Evolutionary conservation across 805 yeast genomes (phyloP).

Genomic region (Yarrowia divulgata): DNA sequence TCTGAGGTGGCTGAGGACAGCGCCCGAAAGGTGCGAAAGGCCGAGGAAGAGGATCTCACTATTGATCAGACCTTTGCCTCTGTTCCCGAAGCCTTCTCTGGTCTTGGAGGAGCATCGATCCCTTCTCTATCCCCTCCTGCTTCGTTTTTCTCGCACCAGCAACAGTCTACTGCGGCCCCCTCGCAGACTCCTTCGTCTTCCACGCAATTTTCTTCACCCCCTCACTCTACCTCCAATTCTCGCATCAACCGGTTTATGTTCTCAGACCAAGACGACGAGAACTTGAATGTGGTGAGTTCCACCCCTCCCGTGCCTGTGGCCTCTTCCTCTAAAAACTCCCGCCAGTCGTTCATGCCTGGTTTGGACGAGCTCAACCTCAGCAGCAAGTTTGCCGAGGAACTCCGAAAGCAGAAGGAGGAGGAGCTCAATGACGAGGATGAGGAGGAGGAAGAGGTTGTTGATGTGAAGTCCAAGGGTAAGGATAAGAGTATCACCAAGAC

Average conservation of each 20-base stretch:
- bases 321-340: constrained; percentile 25
- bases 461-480: constrained; percentile 8
- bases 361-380: constrained; percentile 40
- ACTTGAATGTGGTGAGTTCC: constrained; percentile 3
- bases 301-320: constrained; percentile 16
- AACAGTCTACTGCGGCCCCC: background rate
- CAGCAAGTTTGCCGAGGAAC: constrained; percentile 28
- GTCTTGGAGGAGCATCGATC: constrained; percentile 14
- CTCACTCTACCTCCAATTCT: constrained; percentile 34
- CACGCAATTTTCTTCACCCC: constrained; percentile 22
- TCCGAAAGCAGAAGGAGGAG: constrained; percentile 26
- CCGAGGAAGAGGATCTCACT: constrained; percentile 25
- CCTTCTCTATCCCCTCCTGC: constrained; percentile 38
- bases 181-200: constrained; percentile 22
- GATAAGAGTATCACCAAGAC: constrained; percentile 25
- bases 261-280: constrained; percentile 23
- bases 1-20: constrained; percentile 23
- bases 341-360: constrained; percentile 45
- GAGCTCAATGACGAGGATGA: constrained; percentile 17
- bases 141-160: constrained; percentile 10
- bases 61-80: constrained; percentile 22
- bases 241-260: constrained; percentile 39
- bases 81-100: constrained; percentile 6
- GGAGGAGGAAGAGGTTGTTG: constrained; percentile 4
- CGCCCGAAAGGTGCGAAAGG: constrained; percentile 23